phyloP scores from a whole-genome alignment of 352 stramenopile species.

The Phytophthora melonis region DNA sequence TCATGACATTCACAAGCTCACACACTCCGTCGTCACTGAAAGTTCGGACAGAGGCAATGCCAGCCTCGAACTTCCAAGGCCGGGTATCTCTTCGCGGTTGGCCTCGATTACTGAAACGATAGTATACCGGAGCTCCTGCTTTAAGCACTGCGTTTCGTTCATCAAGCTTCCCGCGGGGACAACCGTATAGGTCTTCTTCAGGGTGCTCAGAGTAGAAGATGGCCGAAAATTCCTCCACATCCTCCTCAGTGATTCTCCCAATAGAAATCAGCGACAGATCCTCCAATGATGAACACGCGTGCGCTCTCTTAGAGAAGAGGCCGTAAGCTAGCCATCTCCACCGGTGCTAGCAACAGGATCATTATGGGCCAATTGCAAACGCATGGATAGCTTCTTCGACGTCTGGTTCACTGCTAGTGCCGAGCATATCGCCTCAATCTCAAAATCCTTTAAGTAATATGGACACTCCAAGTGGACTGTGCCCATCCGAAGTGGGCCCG shows the following conservation, averaged over 20 bases:
- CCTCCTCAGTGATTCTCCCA: background rate
- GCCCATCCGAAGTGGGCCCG: background rate
- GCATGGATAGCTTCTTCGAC: background rate
- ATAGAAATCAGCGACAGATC: background rate
- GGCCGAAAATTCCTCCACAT: background rate
- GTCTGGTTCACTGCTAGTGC: background rate
- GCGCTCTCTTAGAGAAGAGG: background rate
- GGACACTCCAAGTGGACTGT: background rate
- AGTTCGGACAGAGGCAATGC: background rate
- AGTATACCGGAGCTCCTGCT: background rate
- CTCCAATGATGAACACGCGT: background rate
- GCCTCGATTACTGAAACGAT: background rate
- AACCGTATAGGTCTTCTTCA: background rate
- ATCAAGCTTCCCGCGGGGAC: background rate
- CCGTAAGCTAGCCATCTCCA: background rate
- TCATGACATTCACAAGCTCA: slow-evolving; percentile 8
- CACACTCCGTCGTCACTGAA: slow-evolving; percentile 2
- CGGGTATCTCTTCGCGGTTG: background rate
- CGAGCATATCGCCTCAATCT: background rate
- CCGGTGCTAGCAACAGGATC: background rate
- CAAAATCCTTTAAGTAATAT: background rate
- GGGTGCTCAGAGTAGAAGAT: background rate
- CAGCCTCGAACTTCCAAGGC: background rate
- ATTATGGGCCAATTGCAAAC: background rate
- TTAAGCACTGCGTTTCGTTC: background rate